Evolutionary conservation across 495 filamentous ascomycete genomes (phyloP).

Genomic region (Parathielavia appendiculata): DNA sequence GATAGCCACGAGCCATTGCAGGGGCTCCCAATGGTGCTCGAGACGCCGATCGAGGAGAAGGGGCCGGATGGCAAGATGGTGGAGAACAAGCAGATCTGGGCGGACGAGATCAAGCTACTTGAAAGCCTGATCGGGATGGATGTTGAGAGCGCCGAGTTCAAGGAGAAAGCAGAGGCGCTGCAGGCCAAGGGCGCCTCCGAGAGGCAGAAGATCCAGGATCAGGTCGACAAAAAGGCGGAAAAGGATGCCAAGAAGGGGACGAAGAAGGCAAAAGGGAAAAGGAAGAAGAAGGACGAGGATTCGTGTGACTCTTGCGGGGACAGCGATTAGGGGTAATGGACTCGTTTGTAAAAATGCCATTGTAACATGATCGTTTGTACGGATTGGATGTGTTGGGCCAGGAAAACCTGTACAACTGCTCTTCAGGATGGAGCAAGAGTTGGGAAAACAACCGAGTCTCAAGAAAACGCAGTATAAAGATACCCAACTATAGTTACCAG

Average conservation of each 20-base stretch:
- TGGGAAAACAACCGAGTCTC: neutral
- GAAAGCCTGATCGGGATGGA: conserved; percentile 84
- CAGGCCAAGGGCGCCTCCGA: conserved; percentile 60
- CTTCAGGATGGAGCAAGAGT: neutral
- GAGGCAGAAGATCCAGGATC: conserved; percentile 66
- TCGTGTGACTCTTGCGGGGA: conserved; percentile 22
- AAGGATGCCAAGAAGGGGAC: conserved; percentile 51
- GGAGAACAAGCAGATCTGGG: conserved; percentile 74
- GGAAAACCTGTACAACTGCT: neutral
- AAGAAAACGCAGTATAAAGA: conserved; percentile 7
- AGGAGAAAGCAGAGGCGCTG: conserved; percentile 52
- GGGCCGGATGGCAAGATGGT: conserved; percentile 50
- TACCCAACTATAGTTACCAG: conserved; percentile 1
- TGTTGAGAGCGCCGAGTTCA: conserved; percentile 63
- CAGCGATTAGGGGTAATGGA: conserved; percentile 28
- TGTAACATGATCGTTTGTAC: neutral
- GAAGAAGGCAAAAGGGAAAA: conserved; percentile 29
- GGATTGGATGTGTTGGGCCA: neutral
- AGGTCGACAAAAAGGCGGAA: conserved; percentile 57
- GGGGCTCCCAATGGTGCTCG: conserved; percentile 82
- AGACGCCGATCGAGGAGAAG: conserved; percentile 80
- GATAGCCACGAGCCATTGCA: conserved; percentile 65
- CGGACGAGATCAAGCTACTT: conserved; percentile 79
- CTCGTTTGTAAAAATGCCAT: neutral
- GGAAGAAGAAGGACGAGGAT: conserved; percentile 38